Conservation (phyloP, 2,329 filamentous ascomycete genomes). For the Alternaria triticimaculans region DNA sequence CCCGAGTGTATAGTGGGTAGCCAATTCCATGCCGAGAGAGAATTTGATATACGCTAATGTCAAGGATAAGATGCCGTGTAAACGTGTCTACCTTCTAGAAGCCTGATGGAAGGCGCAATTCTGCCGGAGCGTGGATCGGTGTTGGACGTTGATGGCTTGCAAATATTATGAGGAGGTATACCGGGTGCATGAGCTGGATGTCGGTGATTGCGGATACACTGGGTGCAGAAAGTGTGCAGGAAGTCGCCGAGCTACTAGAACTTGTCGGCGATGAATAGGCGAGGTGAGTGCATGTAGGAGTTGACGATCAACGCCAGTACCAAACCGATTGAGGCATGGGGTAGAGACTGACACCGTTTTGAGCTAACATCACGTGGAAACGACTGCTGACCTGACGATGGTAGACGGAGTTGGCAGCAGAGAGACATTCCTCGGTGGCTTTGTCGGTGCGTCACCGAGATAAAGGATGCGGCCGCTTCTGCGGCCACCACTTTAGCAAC, state of each 20-base stretch:
- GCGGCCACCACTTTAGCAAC: not conserved
- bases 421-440: not conserved
- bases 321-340: not conserved
- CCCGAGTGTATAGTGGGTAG: not conserved
- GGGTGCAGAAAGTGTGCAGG: not conserved
- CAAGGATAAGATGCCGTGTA: not conserved
- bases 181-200: not conserved
- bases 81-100: not conserved
- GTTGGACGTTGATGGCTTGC: not conserved
- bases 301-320: not conserved
- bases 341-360: not conserved
- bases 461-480: not conserved
- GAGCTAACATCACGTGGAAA: not conserved
- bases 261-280: not conserved
- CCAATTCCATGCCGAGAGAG: not conserved
- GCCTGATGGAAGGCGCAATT: not conserved
- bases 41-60: not conserved
- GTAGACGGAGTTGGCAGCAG: not conserved
- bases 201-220: not conserved
- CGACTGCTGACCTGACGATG: not conserved
- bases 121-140: not conserved
- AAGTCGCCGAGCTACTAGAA: not conserved
- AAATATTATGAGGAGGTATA: not conserved
- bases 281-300: not conserved
- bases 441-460: not conserved